Evolutionary conservation across 2,329 filamentous ascomycete species (phyloP).

Genomic region (Fusarium subtropicale): DNA sequence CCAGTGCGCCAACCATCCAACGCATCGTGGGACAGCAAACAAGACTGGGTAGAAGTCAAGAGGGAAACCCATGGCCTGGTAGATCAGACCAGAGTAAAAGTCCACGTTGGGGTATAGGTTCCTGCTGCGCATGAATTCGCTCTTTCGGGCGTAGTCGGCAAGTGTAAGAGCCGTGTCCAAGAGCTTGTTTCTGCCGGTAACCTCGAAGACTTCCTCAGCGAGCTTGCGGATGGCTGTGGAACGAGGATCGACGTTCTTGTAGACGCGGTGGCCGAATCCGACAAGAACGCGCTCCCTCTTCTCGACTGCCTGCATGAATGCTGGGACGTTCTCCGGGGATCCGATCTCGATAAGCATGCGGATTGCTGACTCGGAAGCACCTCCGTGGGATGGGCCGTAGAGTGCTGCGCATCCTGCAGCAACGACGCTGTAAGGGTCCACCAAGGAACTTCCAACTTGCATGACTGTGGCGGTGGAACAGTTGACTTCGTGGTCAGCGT

Average conservation of each 20-base stretch:
- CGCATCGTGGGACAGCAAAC: constrained; percentile 63
- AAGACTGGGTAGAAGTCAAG: constrained; percentile 65
- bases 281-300: constrained; percentile 63
- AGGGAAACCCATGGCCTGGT: constrained; percentile 65
- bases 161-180: constrained; percentile 62
- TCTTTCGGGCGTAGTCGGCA: constrained; percentile 58
- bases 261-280: constrained; percentile 67
- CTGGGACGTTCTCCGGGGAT: constrained; percentile 61
- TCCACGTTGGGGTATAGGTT: constrained; percentile 65
- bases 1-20: constrained; percentile 65
- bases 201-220: constrained; percentile 62
- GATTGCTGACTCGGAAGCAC: constrained; percentile 69
- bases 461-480: constrained; percentile 67
- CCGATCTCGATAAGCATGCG: constrained; percentile 65
- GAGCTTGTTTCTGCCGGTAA: constrained; percentile 63
- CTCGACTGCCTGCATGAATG: constrained; percentile 63
- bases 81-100: constrained; percentile 64
- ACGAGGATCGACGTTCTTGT: constrained; percentile 66
- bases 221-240: constrained; percentile 62
- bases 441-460: constrained; percentile 66
- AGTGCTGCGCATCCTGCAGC: constrained; percentile 64
- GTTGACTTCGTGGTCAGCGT: constrained; percentile 70
- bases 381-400: constrained; percentile 69
- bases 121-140: constrained; percentile 61
- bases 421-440: constrained; percentile 67